These are phyloP conservation scores for Sclerospora graminicola DNA, from an alignment of 352 stramenopile species.

Conservation along the genomic window DNA sequence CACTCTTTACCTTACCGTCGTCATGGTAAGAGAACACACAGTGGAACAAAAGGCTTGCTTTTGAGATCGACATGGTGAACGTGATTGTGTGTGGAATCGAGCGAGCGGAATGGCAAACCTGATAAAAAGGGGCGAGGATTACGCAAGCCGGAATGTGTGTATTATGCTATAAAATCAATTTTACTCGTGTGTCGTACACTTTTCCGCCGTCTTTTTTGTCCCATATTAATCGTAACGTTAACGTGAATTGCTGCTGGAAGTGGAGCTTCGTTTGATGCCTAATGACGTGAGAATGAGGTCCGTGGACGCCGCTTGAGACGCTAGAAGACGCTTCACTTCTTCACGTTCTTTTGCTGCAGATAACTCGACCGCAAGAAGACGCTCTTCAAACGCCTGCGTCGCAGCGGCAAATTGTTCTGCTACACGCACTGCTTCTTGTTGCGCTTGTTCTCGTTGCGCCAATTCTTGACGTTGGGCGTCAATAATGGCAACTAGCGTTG, in stretches of 20 bases:
- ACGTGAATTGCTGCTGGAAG: too few species aligned
- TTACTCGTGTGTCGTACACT: not conserved
- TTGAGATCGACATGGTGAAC: slow-evolving; percentile 6
- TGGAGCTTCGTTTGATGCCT: too few species aligned
- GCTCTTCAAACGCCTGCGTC: too few species aligned
- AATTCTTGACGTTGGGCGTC: slow-evolving; percentile 52
- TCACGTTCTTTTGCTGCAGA: slow-evolving; percentile 29
- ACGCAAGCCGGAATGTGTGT: slow-evolving; percentile 10
- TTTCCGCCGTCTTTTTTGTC: not conserved
- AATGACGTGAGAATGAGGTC: too few species aligned
- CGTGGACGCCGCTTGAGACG: too few species aligned
- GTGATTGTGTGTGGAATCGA: slow-evolving; percentile 4
- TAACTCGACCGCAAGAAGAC: too few species aligned
- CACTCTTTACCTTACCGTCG: slow-evolving; percentile 37
- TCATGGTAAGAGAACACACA: slow-evolving; percentile 6
- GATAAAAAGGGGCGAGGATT: slow-evolving; percentile 3
- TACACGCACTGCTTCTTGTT: too few species aligned
- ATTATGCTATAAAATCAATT: slow-evolving; percentile 20
- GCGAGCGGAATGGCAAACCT: not conserved
- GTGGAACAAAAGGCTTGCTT: not conserved
- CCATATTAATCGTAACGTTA: too few species aligned
- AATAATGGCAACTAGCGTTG: slow-evolving; percentile 45
- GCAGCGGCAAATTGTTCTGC: too few species aligned
- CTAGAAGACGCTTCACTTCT: slow-evolving; percentile 34
- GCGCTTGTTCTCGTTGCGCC: slow-evolving; percentile 33